These are phyloP conservation scores for Suhomyces tanzawaensis DNA, from an alignment of 805 yeast genomes.

Conservation along the genomic window DNA sequence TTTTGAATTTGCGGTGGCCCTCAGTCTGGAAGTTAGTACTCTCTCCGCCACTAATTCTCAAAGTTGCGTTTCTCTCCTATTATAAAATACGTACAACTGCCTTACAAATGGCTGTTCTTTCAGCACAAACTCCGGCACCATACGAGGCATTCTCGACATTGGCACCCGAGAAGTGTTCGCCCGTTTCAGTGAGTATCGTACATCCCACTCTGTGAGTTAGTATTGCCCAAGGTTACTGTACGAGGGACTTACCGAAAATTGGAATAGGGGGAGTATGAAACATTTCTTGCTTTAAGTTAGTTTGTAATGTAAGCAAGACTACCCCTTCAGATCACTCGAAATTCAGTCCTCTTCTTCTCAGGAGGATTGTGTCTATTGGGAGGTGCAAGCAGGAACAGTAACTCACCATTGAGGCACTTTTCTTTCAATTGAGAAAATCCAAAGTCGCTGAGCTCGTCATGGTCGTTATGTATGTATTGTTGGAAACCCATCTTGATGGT, in stretches of 20 bases:
- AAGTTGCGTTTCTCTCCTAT: not conserved
- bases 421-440: conserved; percentile 25
- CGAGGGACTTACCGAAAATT: conserved; percentile 52
- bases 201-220: conserved; percentile 69
- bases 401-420: conserved; percentile 27
- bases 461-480: conserved; percentile 6
- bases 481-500: conserved; percentile 2
- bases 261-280: conserved; percentile 70
- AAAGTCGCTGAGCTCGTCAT: conserved; percentile 18
- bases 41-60: not conserved
- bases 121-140: conserved; percentile 51
- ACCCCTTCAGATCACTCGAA: too few species aligned
- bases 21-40: conserved; percentile 24
- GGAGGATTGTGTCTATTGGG: not conserved
- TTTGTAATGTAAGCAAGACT: conserved; percentile 3
- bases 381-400: not conserved
- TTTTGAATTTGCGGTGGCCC: conserved; percentile 46
- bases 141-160: conserved; percentile 93
- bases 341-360: too few species aligned
- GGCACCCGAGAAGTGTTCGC: conserved; percentile 63
- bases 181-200: conserved; percentile 53
- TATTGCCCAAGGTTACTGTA: too few species aligned
- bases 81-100: conserved; percentile 27
- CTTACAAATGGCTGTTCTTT: conserved; percentile 35
- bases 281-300: conserved; percentile 42